Base-by-base conservation (phyloP, 1,284 basidiomycete genomes). In the Papiliotrema flavescens region DNA sequence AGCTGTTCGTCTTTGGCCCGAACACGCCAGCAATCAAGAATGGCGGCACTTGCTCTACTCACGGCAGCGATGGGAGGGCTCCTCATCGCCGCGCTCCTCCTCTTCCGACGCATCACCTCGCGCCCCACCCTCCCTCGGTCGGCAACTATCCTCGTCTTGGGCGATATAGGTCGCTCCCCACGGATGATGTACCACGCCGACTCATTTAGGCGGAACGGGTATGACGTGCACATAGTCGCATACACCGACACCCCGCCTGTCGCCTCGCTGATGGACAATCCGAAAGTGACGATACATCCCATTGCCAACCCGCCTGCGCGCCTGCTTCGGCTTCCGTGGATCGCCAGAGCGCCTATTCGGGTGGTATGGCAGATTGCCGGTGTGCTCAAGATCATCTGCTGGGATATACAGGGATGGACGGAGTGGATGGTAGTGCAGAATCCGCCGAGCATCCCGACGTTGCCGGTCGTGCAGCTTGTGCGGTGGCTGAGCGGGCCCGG, bases 151-250 rank as follows among this genome's bases (percentile, higher is more conserved):
- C 79, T 98, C 26, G 96, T 99, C 1, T 81, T 99, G 9, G 96
- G 96, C 7, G 96, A 99, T 76, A 85, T 99, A 47, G 96, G 93
- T 0, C 82, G 95, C 47, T 93, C 89, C 70, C 96, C 96, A 9
- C 82, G 96, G 37, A 98, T 98, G 91, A 96, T 98, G 89, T 96
- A 97, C 74, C 96, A 99, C 68, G 89, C 94, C 0, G 84, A 94
- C 68, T 93, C 89, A 68, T 88, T 98, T 66, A 87, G 90, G 22
- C 83, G 86, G 48, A 82, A 87, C 55, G 85, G 82, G 3, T 98
- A 90, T 76, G 78, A 83, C 55, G 92, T 92, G 0, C 84, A 84
- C 65, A 69, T 98, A 17, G 83, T 98, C 47, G 95, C 92, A 17
- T 97, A 97, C 73, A 78, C 80, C 73, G 91, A 87, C 36, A 88